Percentiles rank a stretch among this genome's conserved stretches.
Conservation (phyloP, 78 protist genomes). For the Dictyostelium citrinum region DNA sequence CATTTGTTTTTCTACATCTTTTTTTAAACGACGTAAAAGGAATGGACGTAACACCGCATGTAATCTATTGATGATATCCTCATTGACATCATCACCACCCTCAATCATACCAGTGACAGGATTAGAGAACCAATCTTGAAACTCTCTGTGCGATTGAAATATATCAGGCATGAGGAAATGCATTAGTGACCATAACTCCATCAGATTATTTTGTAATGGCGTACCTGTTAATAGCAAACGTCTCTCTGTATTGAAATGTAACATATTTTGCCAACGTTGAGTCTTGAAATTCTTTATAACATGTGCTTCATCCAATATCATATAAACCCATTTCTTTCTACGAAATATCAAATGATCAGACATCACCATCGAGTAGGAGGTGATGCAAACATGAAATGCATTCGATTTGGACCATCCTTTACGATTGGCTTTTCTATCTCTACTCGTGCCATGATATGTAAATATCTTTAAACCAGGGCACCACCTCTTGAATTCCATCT, state of each 20-base stretch:
- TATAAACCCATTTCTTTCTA: conserved; percentile 84
- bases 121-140: conserved; percentile 93
- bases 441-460: conserved; percentile 44
- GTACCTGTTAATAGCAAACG: conserved; percentile 98
- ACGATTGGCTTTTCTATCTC: conserved; percentile 72
- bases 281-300: conserved; percentile 86
- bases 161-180: conserved; percentile 94
- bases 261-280: conserved; percentile 88
- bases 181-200: conserved; percentile 94
- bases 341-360: conserved; percentile 87
- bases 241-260: conserved; percentile 83
- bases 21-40: conserved; percentile 95
- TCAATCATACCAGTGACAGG: conserved; percentile 48
- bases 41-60: conserved; percentile 96
- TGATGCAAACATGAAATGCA: conserved; percentile 91
- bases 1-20: conserved; percentile 94
- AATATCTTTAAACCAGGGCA: conserved; percentile 83
- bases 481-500: conserved; percentile 87
- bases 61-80: conserved; percentile 85
- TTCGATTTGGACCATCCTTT: conserved; percentile 89
- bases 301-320: conserved; percentile 99
- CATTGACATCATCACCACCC: conserved; percentile 89
- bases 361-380: conserved; percentile 80
- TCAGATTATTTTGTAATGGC: conserved; percentile 90
- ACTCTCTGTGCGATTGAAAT: conserved; percentile 88